Percentiles rank a stretch among this genome's conserved stretches.
phyloP scores from a whole-genome alignment of 2,329 filamentous ascomycete species.

The Leptographium wingfieldii region DNA sequence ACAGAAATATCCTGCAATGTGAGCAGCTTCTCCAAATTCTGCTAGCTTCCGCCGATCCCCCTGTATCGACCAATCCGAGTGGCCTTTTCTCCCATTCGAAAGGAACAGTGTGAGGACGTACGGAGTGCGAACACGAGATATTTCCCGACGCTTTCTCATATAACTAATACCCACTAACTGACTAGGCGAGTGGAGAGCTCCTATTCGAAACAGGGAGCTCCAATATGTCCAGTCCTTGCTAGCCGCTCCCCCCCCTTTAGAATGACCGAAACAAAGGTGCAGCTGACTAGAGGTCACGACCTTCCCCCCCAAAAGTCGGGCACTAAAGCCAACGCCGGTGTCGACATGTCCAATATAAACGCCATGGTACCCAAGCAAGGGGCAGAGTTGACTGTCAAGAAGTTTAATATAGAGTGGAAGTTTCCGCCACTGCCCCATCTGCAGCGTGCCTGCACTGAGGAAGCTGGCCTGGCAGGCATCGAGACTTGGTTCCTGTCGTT shows the following conservation, averaged over 20 bases:
- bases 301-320: neutral
- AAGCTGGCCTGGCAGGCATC: neutral
- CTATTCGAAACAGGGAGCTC: neutral
- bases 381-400: neutral
- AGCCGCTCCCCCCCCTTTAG: neutral
- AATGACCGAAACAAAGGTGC: neutral
- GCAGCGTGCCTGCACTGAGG: neutral
- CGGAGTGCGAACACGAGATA: neutral
- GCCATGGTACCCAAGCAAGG: neutral
- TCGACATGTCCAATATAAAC: neutral
- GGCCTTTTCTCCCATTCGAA: neutral
- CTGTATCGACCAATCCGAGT: neutral
- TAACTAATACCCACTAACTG: neutral
- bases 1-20: neutral
- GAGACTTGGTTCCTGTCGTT: neutral
- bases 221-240: neutral
- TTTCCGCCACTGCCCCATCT: neutral
- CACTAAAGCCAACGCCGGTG: neutral
- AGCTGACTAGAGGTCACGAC: neutral
- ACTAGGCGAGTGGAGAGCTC: neutral
- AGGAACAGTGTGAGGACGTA: neutral
- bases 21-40: neutral
- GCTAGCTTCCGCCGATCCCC: neutral
- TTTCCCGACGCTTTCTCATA: neutral
- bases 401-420: neutral